A percentile compares a stretch with the other conserved stretches of the same genome.
phyloP scores from a whole-genome alignment of 208 protist species.

The Wallacemonas collosoma region DNA sequence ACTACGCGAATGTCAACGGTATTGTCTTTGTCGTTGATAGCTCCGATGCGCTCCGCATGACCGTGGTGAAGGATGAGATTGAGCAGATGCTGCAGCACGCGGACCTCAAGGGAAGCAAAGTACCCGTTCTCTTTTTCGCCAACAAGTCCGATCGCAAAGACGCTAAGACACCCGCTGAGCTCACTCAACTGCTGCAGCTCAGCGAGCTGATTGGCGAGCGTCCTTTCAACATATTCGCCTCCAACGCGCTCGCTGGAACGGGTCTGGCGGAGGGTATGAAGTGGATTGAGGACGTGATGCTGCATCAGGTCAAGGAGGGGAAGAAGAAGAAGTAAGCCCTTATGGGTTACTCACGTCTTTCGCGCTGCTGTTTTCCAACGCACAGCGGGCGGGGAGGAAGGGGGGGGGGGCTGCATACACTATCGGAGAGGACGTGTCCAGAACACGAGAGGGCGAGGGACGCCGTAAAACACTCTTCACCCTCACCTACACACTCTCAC shows the following conservation, averaged over 20 bases:
- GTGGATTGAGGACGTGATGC: conserved; percentile 64
- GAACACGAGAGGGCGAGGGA: too few relatives aligned
- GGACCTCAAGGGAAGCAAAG: conserved; percentile 39
- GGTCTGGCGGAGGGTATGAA: conserved; percentile 72
- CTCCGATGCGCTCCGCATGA: conserved; percentile 83
- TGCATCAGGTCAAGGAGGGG: conserved; percentile 33
- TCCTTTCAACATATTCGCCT: conserved; percentile 88
- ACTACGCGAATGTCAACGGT: conserved; percentile 95
- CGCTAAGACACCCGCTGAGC: conserved; percentile 77
- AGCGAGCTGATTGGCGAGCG: conserved; percentile 57
- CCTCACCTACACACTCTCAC: too few relatives aligned
- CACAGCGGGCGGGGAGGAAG: too few relatives aligned
- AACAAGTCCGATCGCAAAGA: conserved; percentile 93
- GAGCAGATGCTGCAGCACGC: conserved; percentile 74
- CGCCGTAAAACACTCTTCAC: too few relatives aligned
- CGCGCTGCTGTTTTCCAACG: too few relatives aligned
- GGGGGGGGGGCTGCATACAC: not conserved
- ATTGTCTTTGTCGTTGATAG: conserved; percentile 96
- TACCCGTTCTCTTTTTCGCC: conserved; percentile 87
- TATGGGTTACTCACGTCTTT: too few relatives aligned
- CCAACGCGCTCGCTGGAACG: conserved; percentile 66
- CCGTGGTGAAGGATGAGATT: conserved; percentile 87
- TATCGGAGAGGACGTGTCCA: not conserved
- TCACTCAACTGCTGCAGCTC: conserved; percentile 84
- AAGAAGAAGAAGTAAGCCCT: conserved; percentile 33